Evolutionary conservation across 2,329 filamentous ascomycete species (phyloP), one percentile per base, ranked within the genome.

Genomic region (Orbilia javanica): DNA sequence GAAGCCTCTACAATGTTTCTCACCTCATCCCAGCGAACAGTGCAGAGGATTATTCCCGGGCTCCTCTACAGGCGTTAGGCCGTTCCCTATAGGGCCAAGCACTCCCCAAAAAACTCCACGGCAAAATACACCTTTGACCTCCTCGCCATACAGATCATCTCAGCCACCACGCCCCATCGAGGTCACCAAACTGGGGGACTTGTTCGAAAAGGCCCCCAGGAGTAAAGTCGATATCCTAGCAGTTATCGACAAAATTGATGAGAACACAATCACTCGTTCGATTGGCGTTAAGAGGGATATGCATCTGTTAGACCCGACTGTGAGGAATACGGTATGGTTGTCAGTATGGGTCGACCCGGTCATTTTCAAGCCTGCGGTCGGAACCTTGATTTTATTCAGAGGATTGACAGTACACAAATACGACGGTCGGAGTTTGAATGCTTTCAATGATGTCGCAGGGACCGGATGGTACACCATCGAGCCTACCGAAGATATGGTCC

Each of bases 211-310:
- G 27, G 48, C 73, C 11, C n/a, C 65, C 10, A 65, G 27, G 20
- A 68, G 29, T 31, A 74, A 57, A 42, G 34, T 73, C 20, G 65
- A 63, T 39, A 44, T 73, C 18, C 34, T 75, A 27, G 22, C 66
- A 15, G 46, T 68, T n/a, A 75, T 79, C 27, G 34, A 36, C 10
- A 34, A 31, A 11, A 67, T 64, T 29, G 65, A 68, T 39, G 50
- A 65, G 29, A 42, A 62, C 20, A 70, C 76, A 18, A 64, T 80
- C 44, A 74, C 57, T 29, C 80, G 79, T 8, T 65, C 75, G 5
- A 79, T 65, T 36, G 74, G 79, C 44, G 34, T 79, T 36, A 81
- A 80, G 48, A 72, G 80, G 62, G 74, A 80, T 31, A 53, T 62
- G 53, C 73, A 64, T 25, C 25, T 79, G 20, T n/a, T 79, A 20